Base-by-base conservation (phyloP, 2,329 filamentous ascomycete genomes). In the Penicillium sp. region DNA sequence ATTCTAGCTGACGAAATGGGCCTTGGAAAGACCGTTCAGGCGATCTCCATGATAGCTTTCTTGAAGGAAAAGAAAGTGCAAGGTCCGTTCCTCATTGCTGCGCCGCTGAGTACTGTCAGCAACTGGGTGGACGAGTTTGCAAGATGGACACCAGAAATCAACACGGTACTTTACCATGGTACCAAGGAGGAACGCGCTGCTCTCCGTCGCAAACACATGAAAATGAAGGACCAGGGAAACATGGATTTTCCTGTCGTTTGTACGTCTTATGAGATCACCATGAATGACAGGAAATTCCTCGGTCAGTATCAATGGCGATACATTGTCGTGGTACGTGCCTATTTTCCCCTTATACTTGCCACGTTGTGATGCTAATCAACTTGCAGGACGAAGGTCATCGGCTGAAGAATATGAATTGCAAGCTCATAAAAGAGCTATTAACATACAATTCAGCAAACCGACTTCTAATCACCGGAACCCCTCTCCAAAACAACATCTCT, bases 71-170 rank as follows among this genome's bases (percentile, higher is more conserved):
- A 93, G 62, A 91, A 93, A 45, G 83, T 87, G 6, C 92, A 94
- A 2, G 94, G 94, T 0, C 94, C 94, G 0, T 96, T 97, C 67
- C 75, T 99, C 21, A 91, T 99, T 49, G 88, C 94, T 6, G 92
- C 92, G 0, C 94, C 94, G 0, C 75, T 97, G 4, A 97, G 92
- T 67, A 97, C 94, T 0, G 82, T 97, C 0, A 92, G 89, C 38
- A 99, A 97, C 69, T 99, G 94, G 94, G 87, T 96, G 40, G 90
- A 94, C 40, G 94, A 99, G 67, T 97, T 97, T 63, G 81, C 86
- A 32, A 89, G 88, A 64, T 99, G 92, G 92, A 91, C 91, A 0
- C 94, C 94, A 0, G 83, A 83, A 1, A 93, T 97, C 38, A 92
- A 93, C 0, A 92, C 94, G 0, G 80, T 96, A 47, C 83, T 97